Percentiles rank a stretch among this genome's conserved stretches.
Conservation (phyloP, 257 asterid genomes). For the Perilla frutescens region DNA sequence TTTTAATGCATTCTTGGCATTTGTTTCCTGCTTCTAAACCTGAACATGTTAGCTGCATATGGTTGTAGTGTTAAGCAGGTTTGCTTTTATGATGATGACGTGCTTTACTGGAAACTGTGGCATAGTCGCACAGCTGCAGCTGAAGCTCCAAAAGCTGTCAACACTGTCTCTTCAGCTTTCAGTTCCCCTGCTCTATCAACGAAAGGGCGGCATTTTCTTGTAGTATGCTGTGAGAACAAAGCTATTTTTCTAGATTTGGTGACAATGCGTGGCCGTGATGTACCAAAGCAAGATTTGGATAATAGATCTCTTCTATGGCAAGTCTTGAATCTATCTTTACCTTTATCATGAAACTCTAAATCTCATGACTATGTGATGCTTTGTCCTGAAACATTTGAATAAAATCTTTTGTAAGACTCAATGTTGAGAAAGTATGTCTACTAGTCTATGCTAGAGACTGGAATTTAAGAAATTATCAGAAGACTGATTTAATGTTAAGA, state of each 20-base stretch:
- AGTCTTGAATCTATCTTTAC: conserved; percentile 40
- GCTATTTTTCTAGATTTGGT: conserved; percentile 95
- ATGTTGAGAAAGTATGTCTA: not conserved
- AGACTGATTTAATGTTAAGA: not conserved
- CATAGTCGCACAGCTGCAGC: conserved; percentile 85
- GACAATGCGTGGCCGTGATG: conserved; percentile 99
- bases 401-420: not conserved
- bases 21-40: conserved; percentile 19
- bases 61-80: conserved; percentile 93
- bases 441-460: not conserved
- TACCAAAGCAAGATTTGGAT: conserved; percentile 96
- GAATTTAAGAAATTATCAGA: not conserved
- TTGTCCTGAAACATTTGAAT: not conserved
- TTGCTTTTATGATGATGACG: conserved; percentile 93
- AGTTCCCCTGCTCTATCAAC: conserved; percentile 92
- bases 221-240: conserved; percentile 93
- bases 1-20: not conserved
- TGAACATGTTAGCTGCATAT: conserved; percentile 47
- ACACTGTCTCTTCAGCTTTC: conserved; percentile 73
- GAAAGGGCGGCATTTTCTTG: conserved; percentile 97
- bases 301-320: conserved; percentile 89
- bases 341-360: not conserved
- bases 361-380: conserved; percentile 14
- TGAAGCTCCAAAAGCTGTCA: conserved; percentile 88
- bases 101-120: conserved; percentile 90